Conservation (phyloP, 768 basidiomycete genomes). For the Astraeus odoratus region DNA sequence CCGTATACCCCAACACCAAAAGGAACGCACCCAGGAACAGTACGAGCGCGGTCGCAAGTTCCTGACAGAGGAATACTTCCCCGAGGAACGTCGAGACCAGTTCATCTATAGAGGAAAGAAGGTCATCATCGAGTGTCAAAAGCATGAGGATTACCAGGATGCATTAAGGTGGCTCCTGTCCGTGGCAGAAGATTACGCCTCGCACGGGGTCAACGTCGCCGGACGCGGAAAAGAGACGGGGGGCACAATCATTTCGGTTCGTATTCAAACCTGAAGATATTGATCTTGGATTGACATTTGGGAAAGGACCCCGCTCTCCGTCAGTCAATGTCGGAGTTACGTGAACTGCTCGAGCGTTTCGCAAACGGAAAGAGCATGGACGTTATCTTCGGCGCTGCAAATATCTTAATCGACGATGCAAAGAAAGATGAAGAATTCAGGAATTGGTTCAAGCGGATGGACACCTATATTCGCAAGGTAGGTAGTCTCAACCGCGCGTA, state of each 20-base stretch:
- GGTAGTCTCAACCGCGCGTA: conserved; percentile 3
- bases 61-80: conserved; percentile 80
- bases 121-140: conserved; percentile 88
- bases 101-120: conserved; percentile 94
- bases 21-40: conserved; percentile 47
- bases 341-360: conserved; percentile 85
- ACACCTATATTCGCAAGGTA: conserved; percentile 61
- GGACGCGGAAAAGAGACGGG: conserved; percentile 26
- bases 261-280: not conserved
- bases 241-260: conserved; percentile 9
- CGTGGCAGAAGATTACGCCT: conserved; percentile 55
- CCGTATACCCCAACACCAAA: conserved; percentile 63
- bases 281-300: conserved; percentile 12
- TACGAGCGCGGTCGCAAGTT: conserved; percentile 57
- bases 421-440: conserved; percentile 67
- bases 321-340: conserved; percentile 53
- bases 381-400: conserved; percentile 60
- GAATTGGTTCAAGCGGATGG: conserved; percentile 61
- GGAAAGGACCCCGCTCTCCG: conserved; percentile 50
- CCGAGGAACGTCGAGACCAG: conserved; percentile 82
- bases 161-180: conserved; percentile 68
- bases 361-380: conserved; percentile 69
- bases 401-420: conserved; percentile 68
- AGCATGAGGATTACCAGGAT: conserved; percentile 85
- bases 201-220: conserved; percentile 39